Conservation (phyloP, 2,329 filamentous ascomycete species). For the Cladosporium sp. region DNA sequence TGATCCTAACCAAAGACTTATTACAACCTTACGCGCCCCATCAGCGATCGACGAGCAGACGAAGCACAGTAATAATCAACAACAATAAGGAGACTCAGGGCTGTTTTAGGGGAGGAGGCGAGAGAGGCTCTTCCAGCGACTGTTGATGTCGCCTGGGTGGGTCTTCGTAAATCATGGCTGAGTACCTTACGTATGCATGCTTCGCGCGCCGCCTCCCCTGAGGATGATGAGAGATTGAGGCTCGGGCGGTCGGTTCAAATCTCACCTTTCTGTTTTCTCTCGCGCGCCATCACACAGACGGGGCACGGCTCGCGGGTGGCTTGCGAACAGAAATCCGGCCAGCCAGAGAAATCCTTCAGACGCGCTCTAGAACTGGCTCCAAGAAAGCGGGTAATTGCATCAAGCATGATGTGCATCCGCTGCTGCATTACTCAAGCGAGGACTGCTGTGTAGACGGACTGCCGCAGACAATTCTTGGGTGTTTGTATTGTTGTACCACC, state of each 20-base stretch:
- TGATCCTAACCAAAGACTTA: not conserved
- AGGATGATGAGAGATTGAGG: not conserved
- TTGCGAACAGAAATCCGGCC: too few species aligned
- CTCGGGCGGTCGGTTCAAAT: not conserved
- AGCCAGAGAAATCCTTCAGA: too few species aligned
- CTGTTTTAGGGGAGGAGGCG: too few species aligned
- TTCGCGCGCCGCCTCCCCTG: constrained; percentile 4
- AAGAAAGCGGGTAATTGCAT: not conserved
- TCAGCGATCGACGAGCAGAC: constrained; percentile 4
- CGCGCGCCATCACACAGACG: too few species aligned
- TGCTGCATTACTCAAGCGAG: too few species aligned
- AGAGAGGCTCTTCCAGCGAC: constrained; percentile 6
- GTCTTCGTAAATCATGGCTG: not conserved
- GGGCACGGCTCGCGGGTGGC: too few species aligned
- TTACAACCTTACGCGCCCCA: not conserved
- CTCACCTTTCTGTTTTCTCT: not conserved
- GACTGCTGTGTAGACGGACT: too few species aligned
- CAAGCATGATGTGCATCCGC: not conserved
- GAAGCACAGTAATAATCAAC: not conserved
- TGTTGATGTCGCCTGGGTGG: not conserved
- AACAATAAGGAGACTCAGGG: not conserved
- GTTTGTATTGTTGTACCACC: too few species aligned
- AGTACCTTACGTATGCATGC: constrained; percentile 10
- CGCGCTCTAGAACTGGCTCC: not conserved
- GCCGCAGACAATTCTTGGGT: too few species aligned